These are phyloP conservation scores for Coprinopsis strossmayeri DNA, from an alignment of 768 basidiomycete genomes.

Conservation along the genomic window DNA sequence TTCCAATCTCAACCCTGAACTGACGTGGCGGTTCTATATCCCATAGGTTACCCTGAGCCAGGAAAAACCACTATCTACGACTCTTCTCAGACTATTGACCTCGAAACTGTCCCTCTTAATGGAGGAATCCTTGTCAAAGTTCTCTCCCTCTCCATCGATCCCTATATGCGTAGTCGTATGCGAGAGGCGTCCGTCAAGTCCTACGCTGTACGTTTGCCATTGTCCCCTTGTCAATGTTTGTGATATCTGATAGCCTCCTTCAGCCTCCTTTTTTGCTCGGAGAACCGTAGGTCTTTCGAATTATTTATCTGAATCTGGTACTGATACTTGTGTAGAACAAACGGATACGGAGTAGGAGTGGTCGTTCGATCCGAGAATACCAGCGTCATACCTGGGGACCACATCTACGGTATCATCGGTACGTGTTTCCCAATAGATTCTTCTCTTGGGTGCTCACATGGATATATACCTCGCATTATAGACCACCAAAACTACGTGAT, in stretches of 20 bases:
- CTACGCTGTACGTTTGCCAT: constrained; percentile 7
- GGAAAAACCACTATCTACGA: constrained; percentile 36
- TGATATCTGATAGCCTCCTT: neutral
- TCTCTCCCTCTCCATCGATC: constrained; percentile 38
- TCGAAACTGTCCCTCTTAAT: constrained; percentile 29
- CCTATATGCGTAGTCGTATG: constrained; percentile 35
- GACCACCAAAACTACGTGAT: constrained; percentile 35
- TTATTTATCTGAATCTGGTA: neutral
- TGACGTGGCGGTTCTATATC: no score
- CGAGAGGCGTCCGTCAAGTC: constrained; percentile 17
- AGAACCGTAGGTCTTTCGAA: constrained; percentile 10
- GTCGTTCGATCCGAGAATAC: constrained; percentile 27
- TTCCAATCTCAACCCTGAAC: no score
- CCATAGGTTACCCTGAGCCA: constrained; percentile 25
- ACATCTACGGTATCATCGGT: constrained; percentile 32
- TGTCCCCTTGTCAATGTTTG: no score
- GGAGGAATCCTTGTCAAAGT: constrained; percentile 38
- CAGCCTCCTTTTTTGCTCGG: constrained; percentile 12
- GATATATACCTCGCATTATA: constrained; percentile 1
- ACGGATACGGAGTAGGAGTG: constrained; percentile 22
- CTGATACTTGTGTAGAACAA: constrained; percentile 12
- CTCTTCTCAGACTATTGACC: constrained; percentile 33
- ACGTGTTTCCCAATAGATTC: constrained; percentile 3
- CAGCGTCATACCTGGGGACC: constrained; percentile 27
- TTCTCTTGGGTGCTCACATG: neutral